A percentile compares a stretch with the other conserved stretches of the same genome.
These are phyloP conservation scores for Fusarium keratoplasticum DNA, from an alignment of 2,329 filamentous ascomycete species.

Conservation along the genomic window DNA sequence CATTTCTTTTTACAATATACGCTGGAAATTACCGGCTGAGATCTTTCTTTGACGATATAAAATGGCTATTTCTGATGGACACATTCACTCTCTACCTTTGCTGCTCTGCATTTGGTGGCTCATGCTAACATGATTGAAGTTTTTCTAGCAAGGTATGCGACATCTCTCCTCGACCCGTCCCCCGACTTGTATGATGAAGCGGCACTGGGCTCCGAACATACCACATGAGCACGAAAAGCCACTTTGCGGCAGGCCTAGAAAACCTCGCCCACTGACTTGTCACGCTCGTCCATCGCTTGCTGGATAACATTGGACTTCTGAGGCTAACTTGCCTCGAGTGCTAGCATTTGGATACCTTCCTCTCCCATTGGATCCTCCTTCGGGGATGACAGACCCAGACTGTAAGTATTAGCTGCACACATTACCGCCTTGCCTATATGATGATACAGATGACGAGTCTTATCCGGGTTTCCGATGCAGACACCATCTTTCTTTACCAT, in stretches of 20 bases:
- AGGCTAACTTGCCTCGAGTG: slow-evolving; percentile 40
- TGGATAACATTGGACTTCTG: slow-evolving; percentile 18
- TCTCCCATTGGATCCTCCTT: background rate
- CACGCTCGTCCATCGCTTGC: slow-evolving; percentile 19
- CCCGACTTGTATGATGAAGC: slow-evolving; percentile 76
- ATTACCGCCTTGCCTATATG: slow-evolving; percentile 48
- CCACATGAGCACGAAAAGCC: slow-evolving; percentile 83
- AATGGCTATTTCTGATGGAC: slow-evolving; percentile 86
- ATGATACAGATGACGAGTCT: slow-evolving; percentile 81
- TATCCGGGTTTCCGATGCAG: slow-evolving; percentile 79
- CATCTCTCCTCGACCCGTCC: slow-evolving; percentile 22
- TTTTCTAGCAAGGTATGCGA: slow-evolving; percentile 50
- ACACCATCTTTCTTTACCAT: slow-evolving; percentile 75
- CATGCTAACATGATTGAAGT: slow-evolving; percentile 49
- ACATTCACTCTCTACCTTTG: slow-evolving; percentile 12
- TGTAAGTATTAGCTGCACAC: slow-evolving; percentile 32
- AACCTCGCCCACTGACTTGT: slow-evolving; percentile 96
- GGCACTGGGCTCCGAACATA: slow-evolving; percentile 95
- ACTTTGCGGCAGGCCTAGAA: slow-evolving; percentile 99
- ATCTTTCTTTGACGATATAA: slow-evolving; percentile 80
- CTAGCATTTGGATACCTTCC: slow-evolving; percentile 9
- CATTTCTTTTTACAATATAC: slow-evolving; percentile 73
- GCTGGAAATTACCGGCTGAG: slow-evolving; percentile 98
- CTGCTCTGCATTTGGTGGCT: slow-evolving; percentile 15
- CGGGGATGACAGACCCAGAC: background rate